Conservation (phyloP, 345 rosid genomes). For the Clarkia xantiana region DNA sequence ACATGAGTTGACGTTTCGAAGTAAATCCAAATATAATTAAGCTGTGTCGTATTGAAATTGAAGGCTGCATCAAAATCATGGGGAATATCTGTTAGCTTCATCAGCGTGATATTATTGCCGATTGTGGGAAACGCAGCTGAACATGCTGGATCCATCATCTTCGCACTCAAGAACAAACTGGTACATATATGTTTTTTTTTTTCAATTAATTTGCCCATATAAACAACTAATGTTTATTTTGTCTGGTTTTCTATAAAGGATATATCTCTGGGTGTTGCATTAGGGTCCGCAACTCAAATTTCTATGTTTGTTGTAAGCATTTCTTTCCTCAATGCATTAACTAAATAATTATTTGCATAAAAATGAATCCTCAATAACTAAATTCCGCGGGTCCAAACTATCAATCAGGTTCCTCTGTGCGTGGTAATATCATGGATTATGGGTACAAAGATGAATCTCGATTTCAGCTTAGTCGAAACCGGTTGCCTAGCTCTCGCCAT, state of each 20-base stretch:
- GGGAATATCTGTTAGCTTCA: constrained; percentile 80
- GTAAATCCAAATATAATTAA: too few species aligned
- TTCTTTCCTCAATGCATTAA: neutral
- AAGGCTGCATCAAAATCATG: constrained; percentile 74
- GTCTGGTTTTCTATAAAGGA: constrained; percentile 29
- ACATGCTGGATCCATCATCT: constrained; percentile 85
- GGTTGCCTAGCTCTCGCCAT: constrained; percentile 67
- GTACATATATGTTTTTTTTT: constrained; percentile 12
- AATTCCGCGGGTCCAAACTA: neutral
- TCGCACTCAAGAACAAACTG: constrained; percentile 80
- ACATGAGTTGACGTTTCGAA: too few species aligned
- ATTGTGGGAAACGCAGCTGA: constrained; percentile 97
- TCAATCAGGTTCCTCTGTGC: constrained; percentile 72
- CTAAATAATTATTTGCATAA: too few species aligned
- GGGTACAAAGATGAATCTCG: constrained; percentile 69
- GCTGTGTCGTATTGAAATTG: neutral
- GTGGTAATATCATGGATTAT: constrained; percentile 75
- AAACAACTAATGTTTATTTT: neutral
- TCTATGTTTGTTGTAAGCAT: constrained; percentile 74
- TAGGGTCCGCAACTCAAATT: constrained; percentile 91
- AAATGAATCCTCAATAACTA: constrained; percentile 1
- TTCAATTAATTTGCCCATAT: neutral
- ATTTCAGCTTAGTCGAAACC: constrained; percentile 75
- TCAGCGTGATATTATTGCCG: constrained; percentile 76
- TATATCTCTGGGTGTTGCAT: constrained; percentile 71